Evolutionary conservation across 495 filamentous ascomycete species (phyloP).

Genomic region (Neurospora sp.): DNA sequence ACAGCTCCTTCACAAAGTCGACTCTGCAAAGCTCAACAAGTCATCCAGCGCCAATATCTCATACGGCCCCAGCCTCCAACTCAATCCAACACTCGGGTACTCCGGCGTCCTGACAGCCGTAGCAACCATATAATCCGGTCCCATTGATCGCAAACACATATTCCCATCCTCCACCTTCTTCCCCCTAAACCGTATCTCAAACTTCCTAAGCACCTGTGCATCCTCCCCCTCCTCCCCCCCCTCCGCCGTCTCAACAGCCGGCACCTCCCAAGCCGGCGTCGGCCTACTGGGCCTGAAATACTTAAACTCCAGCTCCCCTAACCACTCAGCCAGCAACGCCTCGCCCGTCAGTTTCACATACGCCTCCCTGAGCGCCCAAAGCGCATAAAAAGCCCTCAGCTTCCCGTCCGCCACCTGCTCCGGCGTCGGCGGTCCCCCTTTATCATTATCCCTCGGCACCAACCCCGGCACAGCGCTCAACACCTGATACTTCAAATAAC

Average conservation of each 20-base stretch:
- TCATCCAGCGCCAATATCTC: constrained; percentile 27
- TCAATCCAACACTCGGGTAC: constrained; percentile 23
- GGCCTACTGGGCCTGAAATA: constrained; percentile 24
- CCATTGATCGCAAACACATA: constrained; percentile 30
- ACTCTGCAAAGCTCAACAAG: constrained; percentile 29
- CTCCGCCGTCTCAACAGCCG: constrained; percentile 3
- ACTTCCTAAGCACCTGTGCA: constrained; percentile 18
- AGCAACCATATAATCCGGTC: constrained; percentile 38
- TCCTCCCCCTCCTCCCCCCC: constrained; percentile 11
- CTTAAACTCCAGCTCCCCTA: constrained; percentile 44
- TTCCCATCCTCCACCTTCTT: constrained; percentile 33
- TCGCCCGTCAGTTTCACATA: constrained; percentile 93
- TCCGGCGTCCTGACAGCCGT: constrained; percentile 34
- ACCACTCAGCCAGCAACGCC: constrained; percentile 71
- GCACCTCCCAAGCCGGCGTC: constrained; percentile 11
- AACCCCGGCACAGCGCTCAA: constrained; percentile 16
- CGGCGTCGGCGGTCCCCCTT: constrained; percentile 2
- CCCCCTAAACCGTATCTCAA: constrained; percentile 31
- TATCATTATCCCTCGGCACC: background rate
- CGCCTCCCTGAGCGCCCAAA: constrained; percentile 83
- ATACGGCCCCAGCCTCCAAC: constrained; percentile 30
- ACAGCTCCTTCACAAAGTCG: background rate
- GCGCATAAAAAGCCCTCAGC: constrained; percentile 73
- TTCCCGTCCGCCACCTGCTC: constrained; percentile 22
- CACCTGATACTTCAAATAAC: constrained; percentile 28